Conservation (phyloP, 306 rosid species). For the Fragaria vesca region DNA sequence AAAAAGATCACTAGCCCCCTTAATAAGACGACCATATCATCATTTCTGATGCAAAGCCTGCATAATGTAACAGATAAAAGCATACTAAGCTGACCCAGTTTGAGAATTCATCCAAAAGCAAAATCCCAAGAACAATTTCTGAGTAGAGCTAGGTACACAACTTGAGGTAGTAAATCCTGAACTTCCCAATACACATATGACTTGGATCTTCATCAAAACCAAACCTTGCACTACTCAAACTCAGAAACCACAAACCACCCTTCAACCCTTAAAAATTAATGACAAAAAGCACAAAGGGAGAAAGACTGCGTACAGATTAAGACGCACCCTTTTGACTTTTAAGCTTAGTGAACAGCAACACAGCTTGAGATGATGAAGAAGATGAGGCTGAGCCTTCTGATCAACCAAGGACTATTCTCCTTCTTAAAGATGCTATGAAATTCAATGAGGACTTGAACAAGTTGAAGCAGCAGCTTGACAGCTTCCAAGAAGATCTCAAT, state of each 20-base stretch:
- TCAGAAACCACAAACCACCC: not conserved
- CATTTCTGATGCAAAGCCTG: slow-evolving; percentile 7
- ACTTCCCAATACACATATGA: not conserved
- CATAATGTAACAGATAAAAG: not conserved
- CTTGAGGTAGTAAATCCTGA: not conserved
- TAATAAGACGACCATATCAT: not conserved
- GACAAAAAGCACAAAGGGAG: not conserved
- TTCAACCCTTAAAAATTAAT: not conserved
- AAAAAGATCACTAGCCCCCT: slow-evolving; percentile 25
- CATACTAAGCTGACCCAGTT: slow-evolving; percentile 17
- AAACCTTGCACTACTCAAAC: not conserved
- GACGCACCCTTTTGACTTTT: slow-evolving; percentile 1
- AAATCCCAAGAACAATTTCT: not conserved
- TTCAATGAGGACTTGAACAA: slow-evolving; percentile 1
- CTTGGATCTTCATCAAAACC: slow-evolving; percentile 10
- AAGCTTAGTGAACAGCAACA: slow-evolving; percentile 10
- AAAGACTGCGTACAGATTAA: slow-evolving; percentile 20
- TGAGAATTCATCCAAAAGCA: not conserved
- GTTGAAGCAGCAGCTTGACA: slow-evolving; percentile 8
- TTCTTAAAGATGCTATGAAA: slow-evolving; percentile 7
- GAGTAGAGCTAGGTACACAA: not conserved
- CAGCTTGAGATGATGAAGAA: slow-evolving; percentile 20
- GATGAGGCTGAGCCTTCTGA: not conserved
- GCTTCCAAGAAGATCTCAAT: slow-evolving; percentile 5
- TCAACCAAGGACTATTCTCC: not conserved